Evolutionary conservation across 176 grass and related monocot species (phyloP).

Genomic region (Rhynchospora tenuis): DNA sequence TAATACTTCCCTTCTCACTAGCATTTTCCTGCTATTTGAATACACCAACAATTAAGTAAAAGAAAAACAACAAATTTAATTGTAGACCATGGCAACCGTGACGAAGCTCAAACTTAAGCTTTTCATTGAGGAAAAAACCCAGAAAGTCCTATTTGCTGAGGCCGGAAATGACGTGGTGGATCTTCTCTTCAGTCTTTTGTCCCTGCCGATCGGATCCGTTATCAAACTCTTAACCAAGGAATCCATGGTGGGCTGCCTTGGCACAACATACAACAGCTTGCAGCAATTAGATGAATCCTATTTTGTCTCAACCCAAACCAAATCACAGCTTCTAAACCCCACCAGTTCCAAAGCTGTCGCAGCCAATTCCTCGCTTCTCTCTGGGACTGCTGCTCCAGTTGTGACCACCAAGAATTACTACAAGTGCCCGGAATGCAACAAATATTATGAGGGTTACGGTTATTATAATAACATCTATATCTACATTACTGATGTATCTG

Average conservation of each 20-base stretch:
- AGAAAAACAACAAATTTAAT: too few species aligned
- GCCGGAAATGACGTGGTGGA: not conserved
- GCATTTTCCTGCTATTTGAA: too few species aligned
- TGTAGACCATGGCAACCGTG: too few species aligned
- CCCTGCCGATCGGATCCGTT: not conserved
- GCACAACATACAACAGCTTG: not conserved
- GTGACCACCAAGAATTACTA: not conserved
- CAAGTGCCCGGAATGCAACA: too few species aligned
- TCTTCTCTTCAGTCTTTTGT: not conserved
- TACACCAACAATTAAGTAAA: too few species aligned
- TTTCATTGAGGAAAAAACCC: not conserved
- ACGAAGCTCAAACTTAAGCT: not conserved
- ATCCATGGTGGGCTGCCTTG: not conserved
- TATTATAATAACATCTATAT: too few species aligned
- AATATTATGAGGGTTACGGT: too few species aligned
- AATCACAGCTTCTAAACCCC: not conserved
- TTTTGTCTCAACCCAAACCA: not conserved
- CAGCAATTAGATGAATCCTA: not conserved
- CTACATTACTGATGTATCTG: too few species aligned
- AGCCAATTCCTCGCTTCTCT: not conserved
- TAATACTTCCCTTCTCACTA: too few species aligned
- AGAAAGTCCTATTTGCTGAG: not conserved
- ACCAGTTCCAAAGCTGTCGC: not conserved
- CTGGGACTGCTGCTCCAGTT: not conserved
- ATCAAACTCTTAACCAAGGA: not conserved